These are phyloP conservation scores for Symbiodinium pilosum DNA, from an alignment of 73 alveolate genomes.

Conservation along the genomic window DNA sequence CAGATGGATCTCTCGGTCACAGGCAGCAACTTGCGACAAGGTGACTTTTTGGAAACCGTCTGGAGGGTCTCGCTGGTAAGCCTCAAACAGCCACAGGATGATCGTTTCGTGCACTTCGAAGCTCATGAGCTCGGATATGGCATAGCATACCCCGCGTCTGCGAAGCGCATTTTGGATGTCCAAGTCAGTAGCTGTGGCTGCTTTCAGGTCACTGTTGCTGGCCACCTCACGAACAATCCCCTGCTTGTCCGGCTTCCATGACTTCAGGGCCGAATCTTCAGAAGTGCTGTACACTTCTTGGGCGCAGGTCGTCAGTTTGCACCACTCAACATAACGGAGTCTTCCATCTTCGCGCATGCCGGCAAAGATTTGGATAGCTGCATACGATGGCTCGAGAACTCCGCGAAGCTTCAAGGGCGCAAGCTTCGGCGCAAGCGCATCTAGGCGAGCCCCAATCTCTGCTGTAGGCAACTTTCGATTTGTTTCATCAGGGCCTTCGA, in stretches of 20 bases:
- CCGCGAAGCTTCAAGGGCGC: not conserved
- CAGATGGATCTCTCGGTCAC: not conserved
- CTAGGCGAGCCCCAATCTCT: not conserved
- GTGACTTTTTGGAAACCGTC: not conserved
- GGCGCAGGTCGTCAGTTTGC: not conserved
- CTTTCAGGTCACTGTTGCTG: not conserved
- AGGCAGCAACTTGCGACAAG: not conserved
- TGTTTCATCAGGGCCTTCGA: not conserved
- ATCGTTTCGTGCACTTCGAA: not conserved
- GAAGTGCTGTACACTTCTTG: not conserved
- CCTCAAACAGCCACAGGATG: not conserved
- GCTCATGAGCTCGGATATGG: not conserved
- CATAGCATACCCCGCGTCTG: not conserved
- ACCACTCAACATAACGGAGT: not conserved
- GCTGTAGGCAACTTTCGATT: not conserved
- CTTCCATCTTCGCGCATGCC: not conserved
- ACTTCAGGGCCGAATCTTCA: not conserved
- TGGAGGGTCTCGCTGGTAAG: not conserved
- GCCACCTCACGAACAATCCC: not conserved
- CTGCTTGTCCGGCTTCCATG: not conserved
- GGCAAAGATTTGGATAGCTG: not conserved
- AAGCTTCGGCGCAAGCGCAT: not conserved
- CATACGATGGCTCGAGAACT: not conserved
- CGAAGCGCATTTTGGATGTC: not conserved
- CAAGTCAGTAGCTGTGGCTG: not conserved